Evolutionary conservation across 1,139 yeast genomes (phyloP).

Genomic region (Hyphopichia pseudoburtonii): DNA sequence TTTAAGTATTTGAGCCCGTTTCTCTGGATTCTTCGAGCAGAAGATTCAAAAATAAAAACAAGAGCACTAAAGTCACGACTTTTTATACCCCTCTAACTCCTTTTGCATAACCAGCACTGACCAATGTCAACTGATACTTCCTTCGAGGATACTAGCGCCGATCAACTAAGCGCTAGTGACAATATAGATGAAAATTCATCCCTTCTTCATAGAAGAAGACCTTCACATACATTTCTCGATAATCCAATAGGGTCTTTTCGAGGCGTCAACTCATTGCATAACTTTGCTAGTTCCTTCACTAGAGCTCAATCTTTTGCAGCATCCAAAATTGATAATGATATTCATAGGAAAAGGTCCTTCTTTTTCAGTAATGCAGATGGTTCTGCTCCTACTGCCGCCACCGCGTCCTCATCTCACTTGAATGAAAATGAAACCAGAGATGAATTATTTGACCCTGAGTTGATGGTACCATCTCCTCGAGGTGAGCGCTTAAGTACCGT

Average conservation of each 20-base stretch:
- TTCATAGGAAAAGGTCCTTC: conserved; percentile 44
- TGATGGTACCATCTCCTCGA: conserved; percentile 63
- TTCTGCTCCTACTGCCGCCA: not conserved
- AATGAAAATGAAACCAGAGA: conserved; percentile 37
- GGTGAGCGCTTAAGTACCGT: conserved; percentile 69
- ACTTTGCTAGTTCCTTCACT: conserved; percentile 48
- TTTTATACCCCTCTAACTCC: too few species aligned
- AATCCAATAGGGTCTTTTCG: conserved; percentile 46
- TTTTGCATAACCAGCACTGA: too few species aligned
- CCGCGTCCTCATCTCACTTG: not conserved
- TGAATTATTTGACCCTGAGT: conserved; percentile 68
- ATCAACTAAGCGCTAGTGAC: not conserved
- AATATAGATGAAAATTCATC: conserved; percentile 19
- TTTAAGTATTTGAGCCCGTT: too few species aligned
- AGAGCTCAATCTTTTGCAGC: conserved; percentile 50
- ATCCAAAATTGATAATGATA: conserved; percentile 43
- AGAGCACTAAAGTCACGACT: too few species aligned
- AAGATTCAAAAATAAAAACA: too few species aligned
- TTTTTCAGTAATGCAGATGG: conserved; percentile 21
- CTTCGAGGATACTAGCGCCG: not conserved
- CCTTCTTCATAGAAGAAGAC: conserved; percentile 21
- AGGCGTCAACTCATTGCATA: conserved; percentile 48
- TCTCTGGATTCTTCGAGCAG: too few species aligned
- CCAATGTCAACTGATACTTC: not conserved
- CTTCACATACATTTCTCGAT: conserved; percentile 33